Base-by-base conservation (phyloP, 1,284 basidiomycete genomes). In the Ceratobasidium sp. region DNA sequence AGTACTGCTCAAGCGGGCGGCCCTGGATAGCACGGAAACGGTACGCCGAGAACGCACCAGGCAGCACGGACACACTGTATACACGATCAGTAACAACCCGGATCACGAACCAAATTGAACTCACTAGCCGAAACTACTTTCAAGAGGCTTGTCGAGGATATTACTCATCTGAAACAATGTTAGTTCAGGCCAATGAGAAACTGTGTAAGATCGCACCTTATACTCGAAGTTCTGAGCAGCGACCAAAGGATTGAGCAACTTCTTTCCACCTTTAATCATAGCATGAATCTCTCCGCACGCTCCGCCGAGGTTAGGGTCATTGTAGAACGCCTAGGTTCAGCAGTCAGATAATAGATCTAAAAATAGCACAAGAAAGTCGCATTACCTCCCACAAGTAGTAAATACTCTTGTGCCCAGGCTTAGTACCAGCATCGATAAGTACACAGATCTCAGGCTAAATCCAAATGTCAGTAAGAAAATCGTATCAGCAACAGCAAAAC, bases 191-290 rank as follows among this genome's bases (percentile, higher is more conserved):
- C 1, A 36, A 14, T 22, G 56, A 11, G 9, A 9, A 31, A 19
- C 24, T 31, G 36, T 45, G 36, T 41, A 11, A 11, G 36, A 36
- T 50, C 74, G 6, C 27, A 81, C 79, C 79, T 86, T 98, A 86
- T 99, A 99, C 84, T 99, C 97, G 80, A 99, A 99, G 84, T 99
- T 99, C 83, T 99, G 97, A 29, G 95, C 95, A 11, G 96, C 96
- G 41, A 97, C 90, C 57, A 99, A 86, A 15, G 97, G 97, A 80
- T 99, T 99, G 76, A 99, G 81, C 45, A 99, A 88, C 81, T 98
- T 97, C 83, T 86, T 92, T 33, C 97, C 97, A 41, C 93, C 93
- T 81, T 95, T 90, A 80, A 97, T 94, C 95, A 96, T 96, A 73
- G 96, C 96, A 77, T 95, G 93, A 79, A 96, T 97, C 86, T 97